Evolutionary conservation across 2,329 filamentous ascomycete genomes (phyloP).

Genomic region (Apiospora aurea): DNA sequence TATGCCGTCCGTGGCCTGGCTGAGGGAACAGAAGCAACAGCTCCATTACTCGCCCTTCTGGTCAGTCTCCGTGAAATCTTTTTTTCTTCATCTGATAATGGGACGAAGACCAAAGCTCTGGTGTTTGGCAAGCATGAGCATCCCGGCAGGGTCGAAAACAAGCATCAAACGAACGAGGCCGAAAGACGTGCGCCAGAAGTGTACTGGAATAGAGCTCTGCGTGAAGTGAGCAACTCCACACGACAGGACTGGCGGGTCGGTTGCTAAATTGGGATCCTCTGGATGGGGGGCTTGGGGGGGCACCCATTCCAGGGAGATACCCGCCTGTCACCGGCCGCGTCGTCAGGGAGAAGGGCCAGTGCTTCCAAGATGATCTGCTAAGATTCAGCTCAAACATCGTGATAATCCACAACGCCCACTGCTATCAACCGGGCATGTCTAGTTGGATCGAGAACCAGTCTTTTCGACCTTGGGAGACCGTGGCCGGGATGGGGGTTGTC

Average conservation of each 20-base stretch:
- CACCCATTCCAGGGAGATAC: slow-evolving; percentile 19
- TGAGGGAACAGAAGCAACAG: slow-evolving; percentile 18
- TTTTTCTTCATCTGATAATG: slow-evolving; percentile 26
- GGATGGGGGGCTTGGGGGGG: slow-evolving; percentile 16
- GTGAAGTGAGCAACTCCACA: slow-evolving; percentile 32
- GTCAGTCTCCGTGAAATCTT: slow-evolving; percentile 21
- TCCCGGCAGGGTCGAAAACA: slow-evolving; percentile 52
- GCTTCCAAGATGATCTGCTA: slow-evolving; percentile 22
- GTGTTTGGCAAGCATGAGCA: slow-evolving; percentile 51
- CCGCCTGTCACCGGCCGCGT: slow-evolving; percentile 18
- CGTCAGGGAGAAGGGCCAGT: slow-evolving; percentile 15
- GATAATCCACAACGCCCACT: slow-evolving; percentile 9
- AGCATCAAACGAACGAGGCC: slow-evolving; percentile 52
- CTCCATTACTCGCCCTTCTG: slow-evolving; percentile 17
- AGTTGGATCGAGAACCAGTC: slow-evolving; percentile 12
- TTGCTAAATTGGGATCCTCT: slow-evolving; percentile 30
- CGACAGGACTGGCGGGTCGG: slow-evolving; percentile 27
- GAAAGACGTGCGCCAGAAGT: slow-evolving; percentile 33
- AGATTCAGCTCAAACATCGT: slow-evolving; percentile 21
- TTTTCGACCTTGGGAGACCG: slow-evolving; percentile 12
- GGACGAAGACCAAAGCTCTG: slow-evolving; percentile 33
- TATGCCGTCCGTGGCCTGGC: slow-evolving; percentile 13
- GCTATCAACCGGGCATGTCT: slow-evolving; percentile 12
- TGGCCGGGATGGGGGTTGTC: slow-evolving; percentile 16
- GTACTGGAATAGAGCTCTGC: slow-evolving; percentile 29